Evolutionary conservation across 225 moss, liverwort and hornwort genomes (phyloP), one percentile per base, ranked within the genome.

Genomic region (Physcomitrium patens): DNA sequence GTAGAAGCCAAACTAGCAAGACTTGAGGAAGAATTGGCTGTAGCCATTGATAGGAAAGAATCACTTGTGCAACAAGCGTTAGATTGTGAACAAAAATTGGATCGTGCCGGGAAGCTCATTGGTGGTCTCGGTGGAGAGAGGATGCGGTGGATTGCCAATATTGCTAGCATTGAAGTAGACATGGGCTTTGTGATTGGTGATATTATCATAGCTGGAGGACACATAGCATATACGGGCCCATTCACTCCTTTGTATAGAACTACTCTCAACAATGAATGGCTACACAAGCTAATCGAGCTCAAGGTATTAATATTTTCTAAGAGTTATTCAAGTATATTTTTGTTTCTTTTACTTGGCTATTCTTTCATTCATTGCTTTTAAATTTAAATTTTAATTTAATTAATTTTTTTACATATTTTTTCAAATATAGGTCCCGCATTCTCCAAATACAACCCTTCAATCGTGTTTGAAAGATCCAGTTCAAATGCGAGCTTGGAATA

Each of bases 51-150:
- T 20, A 94, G 88, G 82, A 94, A 94, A 65, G 85, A 90, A 48
- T 74, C 85, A 22, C 83, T 94, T 63, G 86, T 89, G 20, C 77
- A 77, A 70, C 94, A 94, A 78, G 88, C 88, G 56, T 72, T 74
- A 16, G 91, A 94, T 68, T 94, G 94, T 69, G 94, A 94, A 78
- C 82, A 83, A 59, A 94, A 91, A 67, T 81, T 94, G 10, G 83
- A 83, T 15, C 78, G 91, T 76, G 90, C 90, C 24, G 88, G 88
- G 60, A 94, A 91, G 62, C 88, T 94, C 8, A 94, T 94, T 60
- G 91, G 94, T 49, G 94, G 94, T 22, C 86, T 94, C 67, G 94
- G 94, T 72, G 94, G 94, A n/a, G 94, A 94, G 61, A 85, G 94
- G 47, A 82, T 86, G 1, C 78, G 90, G 71, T 94, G 94, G 94